These are phyloP conservation scores for Takashimella koratensis DNA, from an alignment of 1,284 basidiomycete genomes.

Conservation along the genomic window DNA sequence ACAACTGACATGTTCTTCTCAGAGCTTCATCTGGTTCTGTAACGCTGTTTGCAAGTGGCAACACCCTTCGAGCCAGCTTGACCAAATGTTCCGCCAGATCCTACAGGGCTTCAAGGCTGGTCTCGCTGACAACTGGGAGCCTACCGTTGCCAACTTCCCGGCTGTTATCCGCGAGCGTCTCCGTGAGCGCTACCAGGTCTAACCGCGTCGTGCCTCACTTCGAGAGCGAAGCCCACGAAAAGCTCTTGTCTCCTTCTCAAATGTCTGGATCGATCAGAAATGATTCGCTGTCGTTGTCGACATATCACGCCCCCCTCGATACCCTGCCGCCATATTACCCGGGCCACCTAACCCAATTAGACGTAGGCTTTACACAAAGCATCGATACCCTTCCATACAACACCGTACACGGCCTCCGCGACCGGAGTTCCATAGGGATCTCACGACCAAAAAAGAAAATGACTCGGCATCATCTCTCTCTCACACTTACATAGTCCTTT, in stretches of 20 bases:
- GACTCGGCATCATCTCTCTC: too few species aligned
- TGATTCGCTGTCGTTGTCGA: background rate
- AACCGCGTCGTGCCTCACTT: conserved; percentile 2
- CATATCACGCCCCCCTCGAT: background rate
- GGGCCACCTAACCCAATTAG: conserved; percentile 10
- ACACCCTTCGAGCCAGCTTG: conserved; percentile 78
- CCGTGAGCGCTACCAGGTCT: conserved; percentile 46
- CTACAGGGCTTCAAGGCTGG: conserved; percentile 46
- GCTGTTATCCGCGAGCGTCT: conserved; percentile 43
- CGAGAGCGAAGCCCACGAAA: too few species aligned
- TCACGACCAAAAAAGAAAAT: too few species aligned
- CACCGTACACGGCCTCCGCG: too few species aligned
- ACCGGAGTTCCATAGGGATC: too few species aligned
- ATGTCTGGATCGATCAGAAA: conserved; percentile 4
- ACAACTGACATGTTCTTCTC: conserved; percentile 9
- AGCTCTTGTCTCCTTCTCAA: conserved; percentile 2
- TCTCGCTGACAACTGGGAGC: conserved; percentile 44
- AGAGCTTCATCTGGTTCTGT: conserved; percentile 92
- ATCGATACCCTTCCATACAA: conserved; percentile 25
- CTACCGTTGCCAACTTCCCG: conserved; percentile 37
- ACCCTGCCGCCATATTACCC: background rate
- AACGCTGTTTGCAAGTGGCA: conserved; percentile 96
- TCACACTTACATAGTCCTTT: too few species aligned
- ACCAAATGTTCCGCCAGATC: conserved; percentile 74
- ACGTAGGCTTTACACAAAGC: conserved; percentile 19